phyloP scores from a whole-genome alignment of 495 filamentous ascomycete genomes.

The Patellaria atrata region DNA sequence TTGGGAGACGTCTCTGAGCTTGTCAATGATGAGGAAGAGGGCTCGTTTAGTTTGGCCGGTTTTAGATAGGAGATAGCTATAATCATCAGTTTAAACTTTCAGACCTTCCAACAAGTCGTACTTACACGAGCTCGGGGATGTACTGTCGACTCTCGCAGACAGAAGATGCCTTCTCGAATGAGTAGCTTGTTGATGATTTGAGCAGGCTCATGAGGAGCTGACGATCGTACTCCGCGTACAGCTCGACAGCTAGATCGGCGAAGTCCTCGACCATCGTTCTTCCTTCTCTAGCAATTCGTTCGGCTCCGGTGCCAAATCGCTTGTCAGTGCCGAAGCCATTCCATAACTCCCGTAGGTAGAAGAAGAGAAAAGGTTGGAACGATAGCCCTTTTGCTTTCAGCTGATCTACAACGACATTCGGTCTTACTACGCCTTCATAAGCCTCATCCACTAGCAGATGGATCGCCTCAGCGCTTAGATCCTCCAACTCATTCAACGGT shows the following conservation, averaged over 20 bases:
- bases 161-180: slow-evolving; percentile 62
- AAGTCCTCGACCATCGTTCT: slow-evolving; percentile 69
- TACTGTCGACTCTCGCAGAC: slow-evolving; percentile 68
- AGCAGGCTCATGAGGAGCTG: slow-evolving; percentile 72
- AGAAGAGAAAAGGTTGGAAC: slow-evolving; percentile 60
- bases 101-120: not conserved
- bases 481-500: slow-evolving; percentile 54
- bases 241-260: slow-evolving; percentile 67
- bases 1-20: slow-evolving; percentile 71
- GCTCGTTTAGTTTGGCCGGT: slow-evolving; percentile 85
- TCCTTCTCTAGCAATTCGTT: slow-evolving; percentile 40
- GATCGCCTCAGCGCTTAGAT: slow-evolving; percentile 65
- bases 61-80: slow-evolving; percentile 69
- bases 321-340: slow-evolving; percentile 40
- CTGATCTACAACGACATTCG: slow-evolving; percentile 62
- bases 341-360: slow-evolving; percentile 84
- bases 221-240: slow-evolving; percentile 76
- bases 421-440: slow-evolving; percentile 69
- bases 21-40: slow-evolving; percentile 78
- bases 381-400: slow-evolving; percentile 33
- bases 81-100: not conserved
- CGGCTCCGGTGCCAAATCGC: slow-evolving; percentile 26
- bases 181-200: slow-evolving; percentile 67
- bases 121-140: slow-evolving; percentile 67
- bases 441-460: slow-evolving; percentile 81